These are phyloP conservation scores for Jatropha podagrica DNA, from an alignment of 441 rosid species.

Conservation along the genomic window DNA sequence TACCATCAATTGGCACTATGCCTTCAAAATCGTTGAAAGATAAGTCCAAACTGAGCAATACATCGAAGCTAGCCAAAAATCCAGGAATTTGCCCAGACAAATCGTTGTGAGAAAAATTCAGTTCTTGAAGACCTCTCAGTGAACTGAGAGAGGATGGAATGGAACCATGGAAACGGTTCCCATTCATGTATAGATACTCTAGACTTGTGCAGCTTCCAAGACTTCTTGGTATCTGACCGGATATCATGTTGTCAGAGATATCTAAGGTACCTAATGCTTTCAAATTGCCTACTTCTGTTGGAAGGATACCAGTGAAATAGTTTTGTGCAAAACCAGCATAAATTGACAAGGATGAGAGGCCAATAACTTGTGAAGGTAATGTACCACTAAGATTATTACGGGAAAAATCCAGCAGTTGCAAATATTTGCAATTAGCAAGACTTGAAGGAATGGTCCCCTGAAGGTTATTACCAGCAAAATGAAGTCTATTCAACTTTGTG, in stretches of 20 bases:
- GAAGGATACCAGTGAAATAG: background rate
- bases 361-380: background rate
- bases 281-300: background rate
- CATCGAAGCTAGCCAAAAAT: background rate
- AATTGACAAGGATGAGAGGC: background rate
- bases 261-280: background rate
- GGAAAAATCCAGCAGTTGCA: background rate
- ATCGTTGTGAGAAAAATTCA: background rate
- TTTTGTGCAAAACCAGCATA: background rate
- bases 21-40: slow-evolving; percentile 12
- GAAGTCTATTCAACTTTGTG: slow-evolving; percentile 9
- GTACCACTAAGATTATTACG: background rate
- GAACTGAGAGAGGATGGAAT: background rate
- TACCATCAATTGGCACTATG: background rate
- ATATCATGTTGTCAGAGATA: background rate
- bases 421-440: background rate
- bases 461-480: slow-evolving; percentile 26
- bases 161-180: background rate
- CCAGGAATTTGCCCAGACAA: background rate
- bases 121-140: background rate
- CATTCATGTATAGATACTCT: background rate
- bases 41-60: background rate
- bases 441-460: slow-evolving; percentile 25
- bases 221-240: background rate
- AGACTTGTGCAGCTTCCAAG: slow-evolving; percentile 9